Percentiles rank a stretch among this genome's conserved stretches.
phyloP scores from a whole-genome alignment of 1,284 basidiomycete species.

The Sanguinoderma infundibulare region DNA sequence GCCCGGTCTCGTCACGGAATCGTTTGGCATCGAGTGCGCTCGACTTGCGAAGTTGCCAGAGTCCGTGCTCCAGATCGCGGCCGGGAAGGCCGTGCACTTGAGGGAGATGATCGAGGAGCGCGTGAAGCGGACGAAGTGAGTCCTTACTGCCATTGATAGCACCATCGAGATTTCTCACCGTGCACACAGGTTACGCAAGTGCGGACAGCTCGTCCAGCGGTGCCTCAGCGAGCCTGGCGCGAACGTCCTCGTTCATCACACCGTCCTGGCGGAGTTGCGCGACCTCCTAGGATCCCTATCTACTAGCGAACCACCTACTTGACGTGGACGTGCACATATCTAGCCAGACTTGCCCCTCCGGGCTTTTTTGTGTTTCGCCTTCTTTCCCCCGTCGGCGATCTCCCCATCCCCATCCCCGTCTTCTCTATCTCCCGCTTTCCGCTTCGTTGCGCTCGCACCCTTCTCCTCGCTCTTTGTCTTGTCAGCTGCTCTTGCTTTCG shows the following conservation, averaged over 20 bases:
- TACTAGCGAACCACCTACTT: conserved; percentile 13
- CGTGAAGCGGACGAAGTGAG: conserved; percentile 54
- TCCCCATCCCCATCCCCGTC: conserved; percentile 30
- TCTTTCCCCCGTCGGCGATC: conserved; percentile 40
- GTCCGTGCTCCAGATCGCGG: conserved; percentile 63
- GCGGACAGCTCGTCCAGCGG: conserved; percentile 21
- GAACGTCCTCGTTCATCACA: conserved; percentile 8
- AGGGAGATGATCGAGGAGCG: conserved; percentile 55
- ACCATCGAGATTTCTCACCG: background rate
- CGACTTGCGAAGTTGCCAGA: conserved; percentile 84
- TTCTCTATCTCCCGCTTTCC: conserved; percentile 33
- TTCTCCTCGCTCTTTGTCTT: conserved; percentile 10
- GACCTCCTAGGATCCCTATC: conserved; percentile 16
- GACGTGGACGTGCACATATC: background rate
- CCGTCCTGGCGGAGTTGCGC: conserved; percentile 16
- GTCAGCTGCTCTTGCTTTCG: conserved; percentile 12
- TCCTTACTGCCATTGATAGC: background rate
- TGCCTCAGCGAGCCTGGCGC: conserved; percentile 12
- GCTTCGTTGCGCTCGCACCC: conserved; percentile 24
- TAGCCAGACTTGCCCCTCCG: conserved; percentile 40
- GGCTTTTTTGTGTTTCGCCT: conserved; percentile 58
- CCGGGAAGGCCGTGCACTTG: conserved; percentile 59
- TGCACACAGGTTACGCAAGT: conserved; percentile 25
- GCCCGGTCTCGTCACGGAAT: conserved; percentile 76
- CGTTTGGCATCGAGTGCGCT: conserved; percentile 90